A percentile compares a stretch with the other conserved stretches of the same genome.
phyloP scores from a whole-genome alignment of 257 asterid genomes.

The Pogostemon cablin region DNA sequence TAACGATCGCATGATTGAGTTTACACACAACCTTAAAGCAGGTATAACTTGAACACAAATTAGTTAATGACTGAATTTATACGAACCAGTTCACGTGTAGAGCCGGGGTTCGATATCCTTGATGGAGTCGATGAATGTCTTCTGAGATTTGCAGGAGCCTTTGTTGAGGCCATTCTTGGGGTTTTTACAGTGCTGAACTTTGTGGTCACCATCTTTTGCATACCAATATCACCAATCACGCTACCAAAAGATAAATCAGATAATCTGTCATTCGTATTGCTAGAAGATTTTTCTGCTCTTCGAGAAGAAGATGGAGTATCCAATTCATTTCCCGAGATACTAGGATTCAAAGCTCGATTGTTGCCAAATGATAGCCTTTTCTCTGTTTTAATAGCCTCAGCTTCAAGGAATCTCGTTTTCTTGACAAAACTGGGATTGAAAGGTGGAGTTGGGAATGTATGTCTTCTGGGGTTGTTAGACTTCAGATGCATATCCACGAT shows the following conservation, averaged over 20 bases:
- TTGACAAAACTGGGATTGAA: slow-evolving; percentile 43
- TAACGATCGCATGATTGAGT: neutral
- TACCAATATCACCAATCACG: slow-evolving; percentile 45
- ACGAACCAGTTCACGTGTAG: slow-evolving; percentile 93
- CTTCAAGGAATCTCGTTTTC: slow-evolving; percentile 56
- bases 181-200: slow-evolving; percentile 50
- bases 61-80: neutral
- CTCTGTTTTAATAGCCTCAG: slow-evolving; percentile 52
- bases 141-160: slow-evolving; percentile 51
- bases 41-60: neutral
- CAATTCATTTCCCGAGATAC: slow-evolving; percentile 77
- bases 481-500: slow-evolving; percentile 63
- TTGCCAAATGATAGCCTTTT: slow-evolving; percentile 74
- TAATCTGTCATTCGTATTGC: slow-evolving; percentile 46
- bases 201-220: slow-evolving; percentile 41
- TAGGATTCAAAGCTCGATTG: slow-evolving; percentile 91
- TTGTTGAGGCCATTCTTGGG: slow-evolving; percentile 43
- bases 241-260: slow-evolving; percentile 55
- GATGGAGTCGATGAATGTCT: slow-evolving; percentile 60
- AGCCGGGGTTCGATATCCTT: slow-evolving; percentile 75
- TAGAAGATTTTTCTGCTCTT: slow-evolving; percentile 47
- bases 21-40: no score
- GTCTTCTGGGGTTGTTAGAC: slow-evolving; percentile 59
- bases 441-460: slow-evolving; percentile 48
- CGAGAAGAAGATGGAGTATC: slow-evolving; percentile 57